These are phyloP conservation scores for Leptosphaerulina australis DNA, from an alignment of 2,329 filamentous ascomycete genomes.

Conservation along the genomic window DNA sequence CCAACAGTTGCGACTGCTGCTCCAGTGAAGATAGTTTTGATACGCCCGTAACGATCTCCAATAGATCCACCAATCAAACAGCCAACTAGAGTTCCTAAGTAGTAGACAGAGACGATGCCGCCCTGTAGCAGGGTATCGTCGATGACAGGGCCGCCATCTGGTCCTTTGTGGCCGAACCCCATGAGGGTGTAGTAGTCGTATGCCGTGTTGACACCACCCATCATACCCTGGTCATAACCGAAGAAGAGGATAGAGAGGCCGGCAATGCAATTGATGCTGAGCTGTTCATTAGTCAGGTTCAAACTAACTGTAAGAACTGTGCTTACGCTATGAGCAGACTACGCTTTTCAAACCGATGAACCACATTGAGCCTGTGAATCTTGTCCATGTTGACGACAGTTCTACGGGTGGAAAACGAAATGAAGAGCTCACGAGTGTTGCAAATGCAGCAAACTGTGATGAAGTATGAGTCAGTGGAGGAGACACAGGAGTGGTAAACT, in stretches of 20 bases:
- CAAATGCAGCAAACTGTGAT: neutral
- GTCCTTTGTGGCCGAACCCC: constrained; percentile 38
- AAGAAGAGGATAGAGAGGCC: constrained; percentile 42
- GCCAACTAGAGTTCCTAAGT: constrained; percentile 38
- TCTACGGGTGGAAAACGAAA: neutral
- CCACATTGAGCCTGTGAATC: constrained; percentile 35
- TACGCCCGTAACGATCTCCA: constrained; percentile 35
- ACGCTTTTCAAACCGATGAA: constrained; percentile 36
- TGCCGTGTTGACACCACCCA: constrained; percentile 44
- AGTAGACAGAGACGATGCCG: constrained; percentile 44
- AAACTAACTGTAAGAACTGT: accelerated
- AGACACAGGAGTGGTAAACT: neutral
- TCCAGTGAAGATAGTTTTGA: constrained; percentile 39
- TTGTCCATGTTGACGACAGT: constrained; percentile 26
- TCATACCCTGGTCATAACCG: constrained; percentile 45
- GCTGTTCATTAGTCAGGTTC: neutral
- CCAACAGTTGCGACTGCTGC: constrained; percentile 50
- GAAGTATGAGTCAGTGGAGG: too few species aligned
- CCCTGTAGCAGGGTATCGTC: constrained; percentile 39
- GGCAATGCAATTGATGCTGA: constrained; percentile 39
- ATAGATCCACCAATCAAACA: constrained; percentile 34
- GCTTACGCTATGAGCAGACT: constrained; percentile 33
- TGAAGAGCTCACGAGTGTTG: neutral
- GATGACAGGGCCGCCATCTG: constrained; percentile 32
- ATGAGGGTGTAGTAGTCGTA: constrained; percentile 41